phyloP scores from a whole-genome alignment of 495 filamentous ascomycete species.

The Lasiosphaeriaceae sp. region DNA sequence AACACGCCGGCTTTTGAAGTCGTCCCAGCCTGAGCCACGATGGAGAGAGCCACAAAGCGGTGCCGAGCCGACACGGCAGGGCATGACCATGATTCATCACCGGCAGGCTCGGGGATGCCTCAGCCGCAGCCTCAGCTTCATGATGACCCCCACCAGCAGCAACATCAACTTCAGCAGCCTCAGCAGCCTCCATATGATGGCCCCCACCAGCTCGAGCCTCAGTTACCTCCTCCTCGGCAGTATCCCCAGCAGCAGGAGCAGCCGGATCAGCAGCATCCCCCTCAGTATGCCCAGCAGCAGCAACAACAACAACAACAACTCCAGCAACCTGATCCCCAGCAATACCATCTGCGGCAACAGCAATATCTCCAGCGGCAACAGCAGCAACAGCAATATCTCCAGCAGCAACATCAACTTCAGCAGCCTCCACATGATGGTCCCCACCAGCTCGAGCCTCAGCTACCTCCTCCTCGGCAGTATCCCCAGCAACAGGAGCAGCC shows the following conservation, averaged over 20 bases:
- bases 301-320: background rate
- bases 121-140: background rate
- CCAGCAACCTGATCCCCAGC: background rate
- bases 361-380: background rate
- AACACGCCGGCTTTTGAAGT: too few relatives aligned
- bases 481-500: background rate
- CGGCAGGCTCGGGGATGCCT: background rate
- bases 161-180: background rate
- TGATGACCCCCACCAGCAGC: background rate
- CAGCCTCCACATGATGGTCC: background rate
- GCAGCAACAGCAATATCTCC: background rate
- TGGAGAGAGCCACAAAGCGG: background rate
- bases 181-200: background rate
- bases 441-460: background rate
- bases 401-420: background rate
- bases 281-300: background rate
- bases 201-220: background rate
- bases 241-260: background rate
- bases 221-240: background rate
- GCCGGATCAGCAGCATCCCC: background rate
- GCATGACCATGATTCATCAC: background rate
- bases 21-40: too few relatives aligned
- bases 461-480: background rate
- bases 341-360: background rate
- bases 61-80: background rate